phyloP scores from a whole-genome alignment of 2,329 filamentous ascomycete genomes.

The Fusarium sp. region DNA sequence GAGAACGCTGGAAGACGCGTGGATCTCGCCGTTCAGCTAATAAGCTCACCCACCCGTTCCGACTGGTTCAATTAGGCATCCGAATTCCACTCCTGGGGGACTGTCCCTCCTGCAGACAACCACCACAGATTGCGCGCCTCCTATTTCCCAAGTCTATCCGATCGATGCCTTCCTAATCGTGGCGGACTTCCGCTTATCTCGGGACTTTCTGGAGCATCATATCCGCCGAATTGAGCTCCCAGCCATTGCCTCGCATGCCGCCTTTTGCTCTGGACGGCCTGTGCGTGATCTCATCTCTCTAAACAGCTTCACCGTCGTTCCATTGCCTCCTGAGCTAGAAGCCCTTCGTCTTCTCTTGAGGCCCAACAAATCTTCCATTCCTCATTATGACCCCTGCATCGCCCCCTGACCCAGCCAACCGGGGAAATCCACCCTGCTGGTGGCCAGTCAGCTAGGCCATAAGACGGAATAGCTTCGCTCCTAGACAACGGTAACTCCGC shows the following conservation, averaged over 20 bases:
- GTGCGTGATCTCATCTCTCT: not conserved
- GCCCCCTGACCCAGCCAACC: slow-evolving; percentile 29
- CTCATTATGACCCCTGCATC: slow-evolving; percentile 32
- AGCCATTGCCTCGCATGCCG: not conserved
- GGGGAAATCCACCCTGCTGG: slow-evolving; percentile 38
- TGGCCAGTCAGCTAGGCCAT: slow-evolving; percentile 34
- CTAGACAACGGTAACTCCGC: slow-evolving; percentile 32
- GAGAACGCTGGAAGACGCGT: slow-evolving; percentile 21
- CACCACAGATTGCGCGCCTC: slow-evolving; percentile 24
- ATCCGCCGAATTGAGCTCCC: not conserved
- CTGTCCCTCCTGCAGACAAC: slow-evolving; percentile 2
- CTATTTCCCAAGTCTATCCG: slow-evolving; percentile 2
- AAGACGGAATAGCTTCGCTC: slow-evolving; percentile 35
- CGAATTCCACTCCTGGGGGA: slow-evolving; percentile 11
- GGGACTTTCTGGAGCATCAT: not conserved
- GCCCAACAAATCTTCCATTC: slow-evolving; percentile 37
- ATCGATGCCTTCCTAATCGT: slow-evolving; percentile 11
- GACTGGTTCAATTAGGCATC: slow-evolving; percentile 39
- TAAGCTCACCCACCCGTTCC: slow-evolving; percentile 31
- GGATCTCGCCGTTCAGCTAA: slow-evolving; percentile 31
- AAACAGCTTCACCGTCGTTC: slow-evolving; percentile 19
- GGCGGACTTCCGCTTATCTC: slow-evolving; percentile 29
- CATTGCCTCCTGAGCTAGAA: slow-evolving; percentile 19
- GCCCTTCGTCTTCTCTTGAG: slow-evolving; percentile 15
- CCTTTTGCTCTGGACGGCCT: slow-evolving; percentile 7